Conservation (phyloP, 441 rosid species). For the Syzygium syzygioides region DNA sequence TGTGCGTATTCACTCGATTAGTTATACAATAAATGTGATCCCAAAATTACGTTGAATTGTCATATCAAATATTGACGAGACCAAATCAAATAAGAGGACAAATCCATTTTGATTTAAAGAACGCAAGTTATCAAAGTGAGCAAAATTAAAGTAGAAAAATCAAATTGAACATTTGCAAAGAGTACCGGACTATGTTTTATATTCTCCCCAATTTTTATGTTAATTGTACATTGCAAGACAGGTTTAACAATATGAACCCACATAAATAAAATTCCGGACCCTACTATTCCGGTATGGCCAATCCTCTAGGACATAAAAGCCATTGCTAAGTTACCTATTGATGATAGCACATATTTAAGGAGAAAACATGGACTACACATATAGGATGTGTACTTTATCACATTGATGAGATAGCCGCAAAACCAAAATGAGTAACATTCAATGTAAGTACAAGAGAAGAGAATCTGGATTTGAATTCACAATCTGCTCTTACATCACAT, state of each 20-base stretch:
- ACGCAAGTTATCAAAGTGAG: not conserved
- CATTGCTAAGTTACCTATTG: not conserved
- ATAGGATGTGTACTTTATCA: not conserved
- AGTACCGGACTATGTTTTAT: not conserved
- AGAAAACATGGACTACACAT: not conserved
- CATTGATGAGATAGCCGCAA: not conserved
- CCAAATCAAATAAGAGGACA: not conserved
- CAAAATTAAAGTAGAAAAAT: not conserved
- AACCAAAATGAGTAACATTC: not conserved
- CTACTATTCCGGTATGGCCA: not conserved
- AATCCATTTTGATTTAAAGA: not conserved
- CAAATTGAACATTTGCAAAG: not conserved
- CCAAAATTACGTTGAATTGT: not conserved
- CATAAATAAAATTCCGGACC: not conserved
- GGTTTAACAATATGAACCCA: not conserved
- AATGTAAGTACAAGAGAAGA: not conserved
- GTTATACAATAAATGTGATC: not conserved
- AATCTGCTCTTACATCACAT: accelerated
- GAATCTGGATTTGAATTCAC: accelerated
- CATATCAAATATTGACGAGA: not conserved
- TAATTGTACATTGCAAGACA: not conserved
- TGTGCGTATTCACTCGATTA: not conserved
- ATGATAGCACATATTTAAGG: not conserved
- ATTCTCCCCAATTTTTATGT: not conserved
- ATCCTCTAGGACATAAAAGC: not conserved